Conservation (phyloP, 1,139 yeast species). For the Kodamaea alishanica region DNA sequence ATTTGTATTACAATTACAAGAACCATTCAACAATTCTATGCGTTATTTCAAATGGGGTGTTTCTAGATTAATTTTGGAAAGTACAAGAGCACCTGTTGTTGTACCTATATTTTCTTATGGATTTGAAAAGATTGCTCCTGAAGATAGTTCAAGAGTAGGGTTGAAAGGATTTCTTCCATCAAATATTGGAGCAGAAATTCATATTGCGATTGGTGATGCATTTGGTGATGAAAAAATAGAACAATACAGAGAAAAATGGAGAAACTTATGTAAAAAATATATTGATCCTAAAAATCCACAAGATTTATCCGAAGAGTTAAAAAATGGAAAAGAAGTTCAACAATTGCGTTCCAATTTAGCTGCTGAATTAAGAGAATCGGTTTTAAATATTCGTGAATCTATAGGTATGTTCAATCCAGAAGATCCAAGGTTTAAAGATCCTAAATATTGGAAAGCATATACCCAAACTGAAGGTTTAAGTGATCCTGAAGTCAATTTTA, state of each 20-base stretch:
- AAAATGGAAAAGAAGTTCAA: slow-evolving; percentile 60
- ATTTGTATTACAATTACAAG: slow-evolving; percentile 78
- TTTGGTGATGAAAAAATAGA: slow-evolving; percentile 60
- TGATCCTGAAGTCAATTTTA: slow-evolving; percentile 63
- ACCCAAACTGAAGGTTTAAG: slow-evolving; percentile 62
- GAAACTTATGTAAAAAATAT: slow-evolving; percentile 52
- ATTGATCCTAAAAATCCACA: slow-evolving; percentile 46
- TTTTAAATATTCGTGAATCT: slow-evolving; percentile 53
- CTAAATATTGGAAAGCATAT: slow-evolving; percentile 68
- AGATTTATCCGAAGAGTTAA: slow-evolving; percentile 62
- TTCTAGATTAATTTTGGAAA: slow-evolving; percentile 74
- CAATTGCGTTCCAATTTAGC: slow-evolving; percentile 68
- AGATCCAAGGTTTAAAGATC: slow-evolving; percentile 58
- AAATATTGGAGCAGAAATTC: slow-evolving; percentile 64
- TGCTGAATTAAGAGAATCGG: slow-evolving; percentile 59
- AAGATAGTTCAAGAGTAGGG: slow-evolving; percentile 54
- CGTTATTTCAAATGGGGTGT: slow-evolving; percentile 97
- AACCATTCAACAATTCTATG: slow-evolving; percentile 81
- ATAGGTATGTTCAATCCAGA: slow-evolving; percentile 48
- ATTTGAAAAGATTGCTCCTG: slow-evolving; percentile 85
- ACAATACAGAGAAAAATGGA: slow-evolving; percentile 65
- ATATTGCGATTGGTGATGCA: slow-evolving; percentile 69
- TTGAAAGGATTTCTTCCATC: slow-evolving; percentile 59
- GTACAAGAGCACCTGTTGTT: slow-evolving; percentile 78
- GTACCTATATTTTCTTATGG: slow-evolving; percentile 90